Percentiles rank a stretch among this genome's conserved stretches.
Conservation (phyloP, 768 basidiomycete genomes). For the Tricholoma hemisulphureum region DNA sequence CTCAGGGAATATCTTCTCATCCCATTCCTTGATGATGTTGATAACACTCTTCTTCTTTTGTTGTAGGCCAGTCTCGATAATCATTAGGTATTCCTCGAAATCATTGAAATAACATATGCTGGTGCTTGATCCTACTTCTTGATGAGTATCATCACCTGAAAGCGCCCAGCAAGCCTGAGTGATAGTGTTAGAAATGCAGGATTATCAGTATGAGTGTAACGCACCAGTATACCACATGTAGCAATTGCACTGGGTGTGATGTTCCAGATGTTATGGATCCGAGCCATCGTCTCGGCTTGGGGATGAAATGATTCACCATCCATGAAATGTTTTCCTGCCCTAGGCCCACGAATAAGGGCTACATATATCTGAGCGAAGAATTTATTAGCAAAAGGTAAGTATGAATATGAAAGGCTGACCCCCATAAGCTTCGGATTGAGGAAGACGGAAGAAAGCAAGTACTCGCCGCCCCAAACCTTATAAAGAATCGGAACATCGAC, state of each 20-base stretch:
- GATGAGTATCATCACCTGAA: slow-evolving; percentile 13
- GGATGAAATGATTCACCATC: slow-evolving; percentile 8
- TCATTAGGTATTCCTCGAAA: slow-evolving; percentile 14
- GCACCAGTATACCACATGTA: slow-evolving; percentile 10
- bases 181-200: neutral
- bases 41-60: slow-evolving; percentile 11
- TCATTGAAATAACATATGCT: slow-evolving; percentile 13
- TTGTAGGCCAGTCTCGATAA: slow-evolving; percentile 12
- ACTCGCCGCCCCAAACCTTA: slow-evolving; percentile 11
- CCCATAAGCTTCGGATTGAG: slow-evolving; percentile 15
- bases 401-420: slow-evolving; percentile 6
- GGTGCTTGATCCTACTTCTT: slow-evolving; percentile 12
- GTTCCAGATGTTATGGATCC: slow-evolving; percentile 12
- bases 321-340: slow-evolving; percentile 11
- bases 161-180: slow-evolving; percentile 15
- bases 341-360: slow-evolving; percentile 19
- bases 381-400: slow-evolving; percentile 1
- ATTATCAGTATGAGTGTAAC: neutral
- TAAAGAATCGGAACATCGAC: slow-evolving; percentile 18
- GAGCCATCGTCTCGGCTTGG: slow-evolving; percentile 15
- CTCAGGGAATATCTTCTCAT: slow-evolving; percentile 12
- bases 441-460: slow-evolving; percentile 9
- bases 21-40: slow-evolving; percentile 17
- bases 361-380: slow-evolving; percentile 11
- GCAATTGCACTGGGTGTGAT: slow-evolving; percentile 19